These are phyloP conservation scores for Fusarium miscanthi DNA, from an alignment of 2,329 filamentous ascomycete species.

Conservation along the genomic window DNA sequence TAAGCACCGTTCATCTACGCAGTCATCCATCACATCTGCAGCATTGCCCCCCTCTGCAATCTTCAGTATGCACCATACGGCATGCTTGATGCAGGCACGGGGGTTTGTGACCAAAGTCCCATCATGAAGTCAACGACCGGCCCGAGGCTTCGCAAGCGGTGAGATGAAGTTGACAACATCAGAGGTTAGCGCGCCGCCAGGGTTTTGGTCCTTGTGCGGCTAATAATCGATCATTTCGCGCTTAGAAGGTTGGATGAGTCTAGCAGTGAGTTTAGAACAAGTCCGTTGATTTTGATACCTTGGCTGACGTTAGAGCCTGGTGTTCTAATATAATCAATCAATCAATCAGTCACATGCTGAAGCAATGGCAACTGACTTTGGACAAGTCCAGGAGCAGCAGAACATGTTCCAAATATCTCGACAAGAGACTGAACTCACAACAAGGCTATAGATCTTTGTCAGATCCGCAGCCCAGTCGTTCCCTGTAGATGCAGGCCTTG, in stretches of 20 bases:
- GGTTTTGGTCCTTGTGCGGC: constrained; percentile 36
- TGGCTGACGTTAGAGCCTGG: constrained; percentile 1
- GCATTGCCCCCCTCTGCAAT: neutral
- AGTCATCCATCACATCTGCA: constrained; percentile 2
- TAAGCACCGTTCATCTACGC: constrained; percentile 14
- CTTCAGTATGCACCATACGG: constrained; percentile 3
- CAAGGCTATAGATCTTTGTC: constrained; percentile 29
- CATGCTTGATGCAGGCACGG: constrained; percentile 25
- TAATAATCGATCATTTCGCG: constrained; percentile 31
- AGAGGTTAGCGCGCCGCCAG: constrained; percentile 29
- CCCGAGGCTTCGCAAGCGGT: constrained; percentile 34
- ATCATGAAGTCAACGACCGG: constrained; percentile 21
- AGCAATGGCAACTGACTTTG: neutral
- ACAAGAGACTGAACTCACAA: constrained; percentile 12
- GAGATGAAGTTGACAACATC: constrained; percentile 38
- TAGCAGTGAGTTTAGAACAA: constrained; percentile 16
- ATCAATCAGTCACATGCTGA: neutral
- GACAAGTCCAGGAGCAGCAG: neutral
- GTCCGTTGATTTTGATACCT: constrained; percentile 1
- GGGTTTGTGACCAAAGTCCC: constrained; percentile 23
- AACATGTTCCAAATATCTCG: neutral
- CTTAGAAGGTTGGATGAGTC: constrained; percentile 21
- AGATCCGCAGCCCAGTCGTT: constrained; percentile 30
- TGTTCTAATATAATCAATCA: constrained; percentile 2
- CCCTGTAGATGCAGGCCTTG: constrained; percentile 25